Evolutionary conservation across 192 early-diverging fungal genomes (phyloP).

Genomic region (Coemansia sp.): DNA sequence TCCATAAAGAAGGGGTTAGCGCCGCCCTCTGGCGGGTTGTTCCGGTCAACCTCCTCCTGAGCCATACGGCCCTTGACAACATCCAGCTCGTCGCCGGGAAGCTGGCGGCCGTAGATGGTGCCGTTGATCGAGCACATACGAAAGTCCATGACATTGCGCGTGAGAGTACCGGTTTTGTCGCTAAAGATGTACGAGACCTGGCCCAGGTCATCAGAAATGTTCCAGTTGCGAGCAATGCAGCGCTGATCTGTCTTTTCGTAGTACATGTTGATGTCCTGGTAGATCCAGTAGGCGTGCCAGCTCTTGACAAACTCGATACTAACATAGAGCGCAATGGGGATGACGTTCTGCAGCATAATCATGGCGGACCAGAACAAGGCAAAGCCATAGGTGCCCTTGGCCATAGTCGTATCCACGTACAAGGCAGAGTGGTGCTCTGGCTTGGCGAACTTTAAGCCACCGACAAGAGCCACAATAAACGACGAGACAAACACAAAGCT

Average conservation of each 20-base stretch:
- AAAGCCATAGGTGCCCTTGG: constrained; percentile 35
- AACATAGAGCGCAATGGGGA: constrained; percentile 94
- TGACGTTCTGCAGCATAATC: constrained; percentile 95
- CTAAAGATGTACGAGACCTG: constrained; percentile 96
- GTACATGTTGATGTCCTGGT: constrained; percentile 86
- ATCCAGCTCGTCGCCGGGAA: constrained; percentile 65
- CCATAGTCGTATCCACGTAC: constrained; percentile 37
- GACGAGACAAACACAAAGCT: constrained; percentile 52
- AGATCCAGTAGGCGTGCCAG: constrained; percentile 82
- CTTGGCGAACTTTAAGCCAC: constrained; percentile 43
- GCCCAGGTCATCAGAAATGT: constrained; percentile 92
- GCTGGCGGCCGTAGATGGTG: constrained; percentile 76
- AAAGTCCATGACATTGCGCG: constrained; percentile 95
- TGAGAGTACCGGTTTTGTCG: constrained; percentile 96
- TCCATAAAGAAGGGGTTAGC: constrained; percentile 37
- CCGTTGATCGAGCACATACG: constrained; percentile 89
- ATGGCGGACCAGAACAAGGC: constrained; percentile 62
- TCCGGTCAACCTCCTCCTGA: constrained; percentile 56
- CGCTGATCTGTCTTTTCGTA: constrained; percentile 38
- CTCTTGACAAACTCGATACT: constrained; percentile 91
- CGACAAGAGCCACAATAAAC: constrained; percentile 53
- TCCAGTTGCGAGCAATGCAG: constrained; percentile 64
- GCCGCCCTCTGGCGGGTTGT: constrained; percentile 45
- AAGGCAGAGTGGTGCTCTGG: constrained; percentile 25
- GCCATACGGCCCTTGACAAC: constrained; percentile 48